Evolutionary conservation across 257 asterid species (phyloP).

Genomic region (Solanum ossicruentum): DNA sequence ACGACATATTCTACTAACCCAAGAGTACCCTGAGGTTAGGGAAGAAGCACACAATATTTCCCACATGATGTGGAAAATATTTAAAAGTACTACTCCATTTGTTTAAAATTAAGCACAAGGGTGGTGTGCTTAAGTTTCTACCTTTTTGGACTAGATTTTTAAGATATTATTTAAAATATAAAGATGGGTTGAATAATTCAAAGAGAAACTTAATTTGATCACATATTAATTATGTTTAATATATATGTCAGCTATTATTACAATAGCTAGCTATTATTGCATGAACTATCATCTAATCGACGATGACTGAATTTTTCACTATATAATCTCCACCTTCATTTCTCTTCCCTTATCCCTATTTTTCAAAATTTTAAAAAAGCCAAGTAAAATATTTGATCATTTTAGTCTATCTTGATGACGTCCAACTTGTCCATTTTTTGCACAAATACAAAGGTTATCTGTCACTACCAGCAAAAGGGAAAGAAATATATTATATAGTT

Average conservation of each 20-base stretch:
- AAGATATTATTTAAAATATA: background rate
- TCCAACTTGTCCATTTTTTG: background rate
- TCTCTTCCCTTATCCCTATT: too few relatives aligned
- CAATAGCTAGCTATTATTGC: too few relatives aligned
- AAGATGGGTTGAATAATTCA: background rate
- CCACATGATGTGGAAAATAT: background rate
- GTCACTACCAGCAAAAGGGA: background rate
- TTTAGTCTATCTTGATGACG: background rate
- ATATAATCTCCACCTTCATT: too few relatives aligned
- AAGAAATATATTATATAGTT: too few relatives aligned
- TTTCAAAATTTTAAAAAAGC: too few relatives aligned
- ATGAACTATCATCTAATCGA: too few relatives aligned
- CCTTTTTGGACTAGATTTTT: background rate
- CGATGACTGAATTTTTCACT: too few relatives aligned
- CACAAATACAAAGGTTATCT: background rate
- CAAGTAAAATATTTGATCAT: background rate
- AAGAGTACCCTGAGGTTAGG: too few relatives aligned
- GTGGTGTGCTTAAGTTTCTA: background rate
- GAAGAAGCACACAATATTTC: too few relatives aligned
- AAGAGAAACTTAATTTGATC: background rate
- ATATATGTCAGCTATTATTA: too few relatives aligned
- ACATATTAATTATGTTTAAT: background rate
- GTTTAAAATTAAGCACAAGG: background rate
- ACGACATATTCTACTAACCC: too few relatives aligned
- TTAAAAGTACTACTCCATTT: background rate